Evolutionary conservation across 2,329 filamentous ascomycete species (phyloP), one percentile per base, ranked within the genome.

Genomic region (Leptographium galeiforme): DNA sequence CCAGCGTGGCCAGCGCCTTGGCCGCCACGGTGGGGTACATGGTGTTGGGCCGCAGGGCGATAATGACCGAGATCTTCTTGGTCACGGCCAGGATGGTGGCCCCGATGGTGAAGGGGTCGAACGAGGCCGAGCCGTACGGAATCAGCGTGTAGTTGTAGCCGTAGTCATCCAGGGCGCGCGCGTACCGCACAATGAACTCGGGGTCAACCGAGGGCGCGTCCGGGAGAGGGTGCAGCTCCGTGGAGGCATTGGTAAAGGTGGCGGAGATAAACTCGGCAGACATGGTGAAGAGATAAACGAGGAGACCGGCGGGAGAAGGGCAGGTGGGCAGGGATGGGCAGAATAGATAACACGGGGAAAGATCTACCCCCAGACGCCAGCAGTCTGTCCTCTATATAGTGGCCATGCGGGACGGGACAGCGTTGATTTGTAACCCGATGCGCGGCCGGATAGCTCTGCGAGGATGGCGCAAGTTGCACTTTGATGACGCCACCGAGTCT

Each of bases 11-110:
- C 1, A 82, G 71, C 4, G 76, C 73, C 63, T 81, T 82, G 44
- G 79, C 79, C 0, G 79, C 79, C 0, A 81, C 78, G 1, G 79
- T 82, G 5, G 79, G 79, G 60, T 79, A 81, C 8, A 82, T 61
- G 0, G 77, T 81, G 67, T 82, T 82, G 34, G 79, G 78, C 1
- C 78, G 73, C 3, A 82, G 71, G 3, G 79, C 78, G 55, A 82
- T 80, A 61, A 82, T 79, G 56, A 82, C 67, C 58, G 76, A 81
- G 60, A 82, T 64, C 33, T 81, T 73, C 58, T 79, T 80, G 51
- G 79, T 82, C 43, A 67, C 69, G 0, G 78, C 64, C 0, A 73
- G 72, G 54, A 82, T 79, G 14, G 76, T 80, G 0, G 79, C 77
- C 25, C 76, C 79, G 12, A 77, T 69, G 6, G 78, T 82, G 65